phyloP scores from a whole-genome alignment of 2,329 filamentous ascomycete species.

The Curvularia sp. region DNA sequence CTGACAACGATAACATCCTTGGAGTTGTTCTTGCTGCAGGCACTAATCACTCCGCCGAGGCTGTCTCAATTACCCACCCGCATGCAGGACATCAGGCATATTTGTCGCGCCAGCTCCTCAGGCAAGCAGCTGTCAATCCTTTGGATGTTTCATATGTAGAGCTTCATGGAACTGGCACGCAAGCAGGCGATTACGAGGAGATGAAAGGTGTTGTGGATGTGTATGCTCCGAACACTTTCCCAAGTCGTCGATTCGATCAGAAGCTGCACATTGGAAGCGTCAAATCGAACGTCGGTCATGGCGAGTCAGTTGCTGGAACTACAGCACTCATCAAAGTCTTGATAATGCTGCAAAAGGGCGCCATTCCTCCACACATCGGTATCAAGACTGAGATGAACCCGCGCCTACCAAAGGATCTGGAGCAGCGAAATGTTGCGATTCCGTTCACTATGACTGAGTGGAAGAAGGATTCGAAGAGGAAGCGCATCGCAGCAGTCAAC shows the following conservation, averaged over 20 bases:
- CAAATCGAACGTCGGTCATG: constrained; percentile 49
- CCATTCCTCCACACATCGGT: constrained; percentile 20
- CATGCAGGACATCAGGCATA: constrained; percentile 32
- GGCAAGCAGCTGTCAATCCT: constrained; percentile 49
- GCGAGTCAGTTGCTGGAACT: constrained; percentile 45
- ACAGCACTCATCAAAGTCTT: constrained; percentile 45
- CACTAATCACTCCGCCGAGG: constrained; percentile 46
- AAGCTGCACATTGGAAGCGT: constrained; percentile 37
- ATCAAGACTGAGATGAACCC: constrained; percentile 1
- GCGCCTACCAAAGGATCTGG: constrained; percentile 11
- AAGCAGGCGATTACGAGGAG: constrained; percentile 35
- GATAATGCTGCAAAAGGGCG: constrained; percentile 37
- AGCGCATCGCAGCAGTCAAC: constrained; percentile 3
- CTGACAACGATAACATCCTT: constrained; percentile 42
- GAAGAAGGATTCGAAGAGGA: background rate
- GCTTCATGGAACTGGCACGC: constrained; percentile 41
- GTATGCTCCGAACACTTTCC: constrained; percentile 17
- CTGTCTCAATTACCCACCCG: constrained; percentile 41
- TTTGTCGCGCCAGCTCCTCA: constrained; percentile 28
- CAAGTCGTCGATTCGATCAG: constrained; percentile 9
- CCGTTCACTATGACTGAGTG: constrained; percentile 5
- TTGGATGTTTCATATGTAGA: constrained; percentile 37
- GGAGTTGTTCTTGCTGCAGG: constrained; percentile 42
- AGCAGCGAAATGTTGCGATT: background rate
- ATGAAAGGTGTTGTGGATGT: constrained; percentile 24